Percentiles rank a stretch among this genome's conserved stretches.
Evolutionary conservation across 805 yeast species (phyloP).

Genomic region (Wickerhamiella musiphila): DNA sequence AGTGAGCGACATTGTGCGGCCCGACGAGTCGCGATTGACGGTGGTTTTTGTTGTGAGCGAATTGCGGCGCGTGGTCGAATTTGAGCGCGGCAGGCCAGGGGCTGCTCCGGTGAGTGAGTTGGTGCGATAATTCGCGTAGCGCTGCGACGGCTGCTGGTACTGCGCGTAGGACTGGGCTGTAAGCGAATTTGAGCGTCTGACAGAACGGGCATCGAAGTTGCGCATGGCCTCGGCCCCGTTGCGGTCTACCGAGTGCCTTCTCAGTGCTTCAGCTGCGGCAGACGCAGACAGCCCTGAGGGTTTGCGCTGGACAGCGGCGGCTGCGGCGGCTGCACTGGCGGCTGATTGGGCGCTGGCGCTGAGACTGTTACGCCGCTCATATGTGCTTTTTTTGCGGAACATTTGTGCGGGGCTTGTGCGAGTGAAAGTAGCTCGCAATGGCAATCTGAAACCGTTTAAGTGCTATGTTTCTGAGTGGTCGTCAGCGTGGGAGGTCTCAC

Average conservation of each 20-base stretch:
- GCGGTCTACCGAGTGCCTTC: slow-evolving; percentile 19
- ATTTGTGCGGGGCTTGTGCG: too few species aligned
- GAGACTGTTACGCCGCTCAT: too few species aligned
- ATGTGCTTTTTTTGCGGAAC: too few species aligned
- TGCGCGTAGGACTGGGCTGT: slow-evolving; percentile 3
- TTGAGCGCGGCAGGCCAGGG: slow-evolving; percentile 4
- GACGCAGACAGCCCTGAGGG: slow-evolving; percentile 15
- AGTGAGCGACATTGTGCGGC: slow-evolving; percentile 22
- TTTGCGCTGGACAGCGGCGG: slow-evolving; percentile 31
- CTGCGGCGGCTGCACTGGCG: slow-evolving; percentile 34
- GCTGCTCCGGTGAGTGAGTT: slow-evolving; percentile 6
- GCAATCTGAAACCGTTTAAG: too few species aligned
- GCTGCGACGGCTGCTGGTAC: slow-evolving; percentile 4
- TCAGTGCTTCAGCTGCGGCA: slow-evolving; percentile 24
- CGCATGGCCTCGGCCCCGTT: slow-evolving; percentile 13
- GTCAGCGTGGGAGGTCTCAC: too few species aligned
- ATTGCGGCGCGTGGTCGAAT: slow-evolving; percentile 11
- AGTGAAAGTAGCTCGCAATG: too few species aligned
- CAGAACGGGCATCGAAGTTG: slow-evolving; percentile 7
- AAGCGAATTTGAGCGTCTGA: slow-evolving; percentile 4
- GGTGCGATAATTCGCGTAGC: slow-evolving; percentile 6
- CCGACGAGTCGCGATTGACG: slow-evolving; percentile 16
- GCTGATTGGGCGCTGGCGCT: too few species aligned
- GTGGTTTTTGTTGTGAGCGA: slow-evolving; percentile 17
- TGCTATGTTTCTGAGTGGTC: too few species aligned